phyloP scores from a whole-genome alignment of 2,329 filamentous ascomycete species.

The Colletotrichum gigasporum region DNA sequence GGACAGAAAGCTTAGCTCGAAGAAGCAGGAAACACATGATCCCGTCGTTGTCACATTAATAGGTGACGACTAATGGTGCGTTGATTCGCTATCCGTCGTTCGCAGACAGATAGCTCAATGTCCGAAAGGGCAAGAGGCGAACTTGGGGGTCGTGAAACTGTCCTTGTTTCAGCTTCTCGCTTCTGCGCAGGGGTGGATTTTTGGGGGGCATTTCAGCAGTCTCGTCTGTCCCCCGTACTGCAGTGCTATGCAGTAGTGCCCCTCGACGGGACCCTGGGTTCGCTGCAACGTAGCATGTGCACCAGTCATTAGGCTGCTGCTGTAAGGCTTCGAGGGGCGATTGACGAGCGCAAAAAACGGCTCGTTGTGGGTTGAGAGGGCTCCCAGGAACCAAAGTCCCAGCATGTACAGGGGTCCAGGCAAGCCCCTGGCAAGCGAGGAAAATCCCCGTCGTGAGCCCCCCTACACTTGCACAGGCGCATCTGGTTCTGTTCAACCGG shows the following conservation, averaged over 20 bases:
- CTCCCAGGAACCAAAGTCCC: constrained; percentile 3
- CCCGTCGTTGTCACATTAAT: constrained; percentile 3
- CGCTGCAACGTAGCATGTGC: constrained; percentile 24
- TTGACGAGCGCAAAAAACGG: constrained; percentile 21
- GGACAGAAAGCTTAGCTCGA: constrained; percentile 26
- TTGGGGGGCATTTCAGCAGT: not conserved
- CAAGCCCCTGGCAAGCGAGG: constrained; percentile 21
- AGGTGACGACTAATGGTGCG: constrained; percentile 9
- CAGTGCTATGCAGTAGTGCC: not conserved
- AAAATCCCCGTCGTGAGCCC: constrained; percentile 6
- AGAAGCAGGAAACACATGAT: constrained; percentile 24
- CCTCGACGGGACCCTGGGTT: constrained; percentile 11
- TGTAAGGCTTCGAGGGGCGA: not conserved
- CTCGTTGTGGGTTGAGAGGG: constrained; percentile 20
- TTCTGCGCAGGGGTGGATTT: not conserved
- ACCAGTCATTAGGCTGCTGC: not conserved
- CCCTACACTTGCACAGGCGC: constrained; percentile 9
- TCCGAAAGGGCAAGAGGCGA: constrained; percentile 29
- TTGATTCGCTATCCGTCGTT: constrained; percentile 29
- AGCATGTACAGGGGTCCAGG: not conserved
- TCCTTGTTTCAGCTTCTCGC: constrained; percentile 27
- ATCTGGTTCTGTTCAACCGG: constrained; percentile 11
- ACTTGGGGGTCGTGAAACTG: constrained; percentile 26
- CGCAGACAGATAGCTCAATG: constrained; percentile 11
- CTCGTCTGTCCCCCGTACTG: not conserved